Evolutionary conservation across 345 rosid genomes (phyloP).

Genomic region (Stellera chamaejasme): DNA sequence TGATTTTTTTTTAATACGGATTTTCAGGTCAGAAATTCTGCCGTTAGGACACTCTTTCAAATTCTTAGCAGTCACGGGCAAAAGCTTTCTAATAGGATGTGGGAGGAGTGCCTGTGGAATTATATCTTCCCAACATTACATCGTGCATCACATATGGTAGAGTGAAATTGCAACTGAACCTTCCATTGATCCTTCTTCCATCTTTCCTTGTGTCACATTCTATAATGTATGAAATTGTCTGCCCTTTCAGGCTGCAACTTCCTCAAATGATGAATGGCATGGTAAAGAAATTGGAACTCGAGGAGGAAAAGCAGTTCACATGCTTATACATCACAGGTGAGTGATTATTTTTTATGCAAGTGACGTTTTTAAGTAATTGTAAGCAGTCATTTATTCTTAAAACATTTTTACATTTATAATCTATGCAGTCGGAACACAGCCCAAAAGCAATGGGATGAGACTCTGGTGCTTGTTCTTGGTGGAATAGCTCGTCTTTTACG

Average conservation of each 20-base stretch:
- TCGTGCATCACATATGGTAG: constrained; percentile 91
- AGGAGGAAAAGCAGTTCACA: constrained; percentile 95
- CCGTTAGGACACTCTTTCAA: constrained; percentile 91
- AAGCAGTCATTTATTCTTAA: constrained; percentile 6
- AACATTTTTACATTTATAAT: constrained; percentile 14
- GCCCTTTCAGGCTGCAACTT: constrained; percentile 76
- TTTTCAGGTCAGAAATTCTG: constrained; percentile 91
- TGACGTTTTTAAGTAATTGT: constrained; percentile 5
- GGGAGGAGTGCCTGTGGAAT: constrained; percentile 99
- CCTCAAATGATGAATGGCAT: constrained; percentile 98
- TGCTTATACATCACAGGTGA: constrained; percentile 98
- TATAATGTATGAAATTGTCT: constrained; percentile 10
- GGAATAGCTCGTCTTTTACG: constrained; percentile 93
- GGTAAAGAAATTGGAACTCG: constrained; percentile 95
- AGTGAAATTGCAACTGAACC: constrained; percentile 3
- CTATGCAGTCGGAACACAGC: constrained; percentile 87
- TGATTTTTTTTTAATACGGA: constrained; percentile 1
- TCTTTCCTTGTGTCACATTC: constrained; percentile 9
- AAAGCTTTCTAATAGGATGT: constrained; percentile 84
- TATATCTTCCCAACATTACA: constrained; percentile 87
- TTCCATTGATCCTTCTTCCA: too few species aligned
- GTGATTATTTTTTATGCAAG: not conserved
- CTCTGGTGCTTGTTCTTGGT: constrained; percentile 87
- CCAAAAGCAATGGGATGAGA: constrained; percentile 99
- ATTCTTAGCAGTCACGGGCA: constrained; percentile 90